phyloP scores from a whole-genome alignment of 1,284 basidiomycete species.

The Microstroma glucosiphilum region DNA sequence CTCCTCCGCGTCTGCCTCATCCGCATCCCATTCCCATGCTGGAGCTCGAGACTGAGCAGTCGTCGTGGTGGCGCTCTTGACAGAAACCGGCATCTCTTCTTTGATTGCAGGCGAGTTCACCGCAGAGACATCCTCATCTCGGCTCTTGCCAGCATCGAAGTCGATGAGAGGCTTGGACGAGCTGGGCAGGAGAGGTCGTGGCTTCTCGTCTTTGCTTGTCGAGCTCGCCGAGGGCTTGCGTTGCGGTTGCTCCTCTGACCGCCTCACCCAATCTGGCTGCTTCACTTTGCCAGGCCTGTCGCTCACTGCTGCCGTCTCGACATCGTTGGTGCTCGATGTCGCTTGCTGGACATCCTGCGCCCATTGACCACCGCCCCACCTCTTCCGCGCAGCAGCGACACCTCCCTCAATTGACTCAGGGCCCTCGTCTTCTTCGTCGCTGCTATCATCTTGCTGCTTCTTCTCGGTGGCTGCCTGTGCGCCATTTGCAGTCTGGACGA shows the following conservation, averaged over 20 bases:
- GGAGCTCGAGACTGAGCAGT: neutral
- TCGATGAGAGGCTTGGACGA: neutral
- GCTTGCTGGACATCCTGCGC: neutral
- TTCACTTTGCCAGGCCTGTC: neutral
- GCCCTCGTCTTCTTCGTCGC: slow-evolving; percentile 1
- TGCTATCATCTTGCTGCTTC: neutral
- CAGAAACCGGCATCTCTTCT: too few species aligned
- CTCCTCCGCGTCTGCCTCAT: neutral
- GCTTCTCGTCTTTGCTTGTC: too few species aligned
- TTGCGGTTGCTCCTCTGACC: too few species aligned
- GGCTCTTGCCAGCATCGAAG: neutral
- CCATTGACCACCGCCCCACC: neutral
- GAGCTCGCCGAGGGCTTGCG: too few species aligned
- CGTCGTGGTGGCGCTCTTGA: neutral
- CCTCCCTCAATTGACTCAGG: neutral
- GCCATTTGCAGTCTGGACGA: too few species aligned
- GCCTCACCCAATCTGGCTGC: neutral
- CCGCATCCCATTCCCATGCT: slow-evolving; percentile 4
- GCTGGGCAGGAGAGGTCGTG: too few species aligned
- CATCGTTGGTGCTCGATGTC: neutral
- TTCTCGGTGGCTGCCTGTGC: too few species aligned
- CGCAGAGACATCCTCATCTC: too few species aligned
- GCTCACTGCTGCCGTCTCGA: too few species aligned
- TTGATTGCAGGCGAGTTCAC: too few species aligned
- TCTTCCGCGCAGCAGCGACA: neutral